phyloP scores from a whole-genome alignment of 176 grass and related monocot genomes.

The Aegilops bicornis region DNA sequence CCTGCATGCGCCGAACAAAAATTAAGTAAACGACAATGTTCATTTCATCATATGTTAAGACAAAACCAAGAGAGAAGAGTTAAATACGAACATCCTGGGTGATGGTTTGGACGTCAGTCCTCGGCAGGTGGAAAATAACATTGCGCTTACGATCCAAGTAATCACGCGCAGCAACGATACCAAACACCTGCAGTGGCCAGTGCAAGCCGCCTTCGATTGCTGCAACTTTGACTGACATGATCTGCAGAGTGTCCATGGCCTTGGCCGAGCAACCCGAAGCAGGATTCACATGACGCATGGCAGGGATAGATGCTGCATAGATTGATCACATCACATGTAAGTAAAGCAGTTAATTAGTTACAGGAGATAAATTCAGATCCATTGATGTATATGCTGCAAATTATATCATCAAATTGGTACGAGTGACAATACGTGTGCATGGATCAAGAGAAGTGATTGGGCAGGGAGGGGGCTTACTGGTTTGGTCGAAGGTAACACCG shows the following conservation, averaged over 20 bases:
- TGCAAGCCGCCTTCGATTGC: not conserved
- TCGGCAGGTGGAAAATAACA: not conserved
- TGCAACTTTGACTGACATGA: not conserved
- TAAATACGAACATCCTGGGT: not conserved
- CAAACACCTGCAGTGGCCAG: not conserved
- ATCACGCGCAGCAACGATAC: not conserved
- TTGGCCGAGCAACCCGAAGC: not conserved
- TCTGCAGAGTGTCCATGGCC: not conserved
- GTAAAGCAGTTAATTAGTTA: not conserved
- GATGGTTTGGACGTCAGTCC: not conserved
- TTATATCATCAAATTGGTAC: too few relatives aligned
- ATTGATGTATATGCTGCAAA: too few relatives aligned
- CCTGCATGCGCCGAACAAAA: not conserved
- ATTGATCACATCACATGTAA: not conserved
- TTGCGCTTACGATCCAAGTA: not conserved
- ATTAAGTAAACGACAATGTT: too few relatives aligned
- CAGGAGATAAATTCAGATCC: too few relatives aligned
- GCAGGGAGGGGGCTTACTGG: not conserved
- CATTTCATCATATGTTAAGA: not conserved
- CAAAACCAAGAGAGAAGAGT: not conserved
- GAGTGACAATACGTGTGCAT: too few relatives aligned
- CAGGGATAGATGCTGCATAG: not conserved
- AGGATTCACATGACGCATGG: not conserved
- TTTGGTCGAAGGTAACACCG: not conserved
- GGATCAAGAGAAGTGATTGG: not conserved